phyloP scores from a whole-genome alignment of 352 stramenopile genomes.

The Pythium sukuiense region DNA sequence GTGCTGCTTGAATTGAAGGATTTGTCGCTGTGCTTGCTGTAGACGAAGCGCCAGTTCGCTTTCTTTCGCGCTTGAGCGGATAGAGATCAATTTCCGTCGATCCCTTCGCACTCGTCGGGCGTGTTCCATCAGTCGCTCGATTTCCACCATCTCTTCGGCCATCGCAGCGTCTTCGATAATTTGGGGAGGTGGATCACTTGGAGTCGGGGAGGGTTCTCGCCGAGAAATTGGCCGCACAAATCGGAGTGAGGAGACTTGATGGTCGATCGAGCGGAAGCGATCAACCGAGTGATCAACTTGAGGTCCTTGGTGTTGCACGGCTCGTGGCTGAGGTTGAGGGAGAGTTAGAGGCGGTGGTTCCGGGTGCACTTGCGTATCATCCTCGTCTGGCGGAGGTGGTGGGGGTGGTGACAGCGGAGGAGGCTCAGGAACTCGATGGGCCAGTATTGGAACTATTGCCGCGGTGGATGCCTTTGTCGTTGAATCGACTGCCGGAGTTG shows the following conservation, averaged over 20 bases:
- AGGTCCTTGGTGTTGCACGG: conserved; percentile 12
- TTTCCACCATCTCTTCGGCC: conserved; percentile 40
- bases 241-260: conserved; percentile 23
- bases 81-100: conserved; percentile 26
- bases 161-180: conserved; percentile 35
- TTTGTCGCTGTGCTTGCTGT: conserved; percentile 71
- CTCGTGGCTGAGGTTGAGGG: conserved; percentile 8
- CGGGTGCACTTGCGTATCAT: conserved; percentile 15
- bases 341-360: neutral
- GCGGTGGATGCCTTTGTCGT: neutral
- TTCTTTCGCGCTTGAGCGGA: conserved; percentile 53
- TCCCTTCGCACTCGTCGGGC: conserved; percentile 36
- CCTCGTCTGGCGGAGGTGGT: conserved; percentile 48
- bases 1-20: conserved; percentile 65
- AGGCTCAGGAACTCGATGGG: neutral
- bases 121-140: conserved; percentile 52
- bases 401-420: conserved; percentile 43
- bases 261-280: conserved; percentile 20
- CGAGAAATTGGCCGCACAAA: conserved; percentile 7
- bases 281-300: conserved; percentile 35
- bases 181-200: conserved; percentile 6
- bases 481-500: neutral
- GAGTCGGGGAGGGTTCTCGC: neutral
- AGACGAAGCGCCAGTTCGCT: conserved; percentile 60
- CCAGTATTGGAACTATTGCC: neutral